A percentile compares a stretch with the other conserved stretches of the same genome.
Evolutionary conservation across 495 filamentous ascomycete genomes (phyloP).

Genomic region (Trichoderma erinaceum): DNA sequence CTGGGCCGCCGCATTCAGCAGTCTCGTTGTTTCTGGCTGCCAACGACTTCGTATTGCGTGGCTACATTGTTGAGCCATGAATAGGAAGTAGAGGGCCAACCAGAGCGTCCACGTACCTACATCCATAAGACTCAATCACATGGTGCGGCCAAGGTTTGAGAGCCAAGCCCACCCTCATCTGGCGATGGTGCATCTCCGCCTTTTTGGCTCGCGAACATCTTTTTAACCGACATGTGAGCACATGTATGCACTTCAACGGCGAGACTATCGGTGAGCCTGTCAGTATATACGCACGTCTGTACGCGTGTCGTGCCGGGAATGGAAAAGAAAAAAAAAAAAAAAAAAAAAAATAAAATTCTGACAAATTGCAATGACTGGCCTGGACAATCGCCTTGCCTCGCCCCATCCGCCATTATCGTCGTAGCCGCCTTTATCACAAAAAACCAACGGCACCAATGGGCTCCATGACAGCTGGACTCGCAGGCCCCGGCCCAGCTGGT

Average conservation of each 20-base stretch:
- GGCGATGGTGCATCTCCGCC: neutral
- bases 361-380: no score
- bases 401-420: neutral
- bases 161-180: neutral
- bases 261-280: neutral
- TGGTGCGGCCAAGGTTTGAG: neutral
- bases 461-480: constrained; percentile 10
- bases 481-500: neutral
- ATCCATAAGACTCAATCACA: neutral
- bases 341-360: no score
- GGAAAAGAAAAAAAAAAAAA: no score
- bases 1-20: no score
- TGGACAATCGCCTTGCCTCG: no score
- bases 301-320: no score
- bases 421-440: neutral
- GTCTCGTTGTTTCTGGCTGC: no score
- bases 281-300: no score
- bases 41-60: no score
- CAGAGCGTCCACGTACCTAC: neutral
- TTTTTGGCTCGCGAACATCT: neutral
- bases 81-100: no score
- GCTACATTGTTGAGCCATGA: no score
- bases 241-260: neutral
- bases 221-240: no score
- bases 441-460: neutral